Conservation (phyloP, 768 basidiomycete genomes). For the Leccinum uliginosum region DNA sequence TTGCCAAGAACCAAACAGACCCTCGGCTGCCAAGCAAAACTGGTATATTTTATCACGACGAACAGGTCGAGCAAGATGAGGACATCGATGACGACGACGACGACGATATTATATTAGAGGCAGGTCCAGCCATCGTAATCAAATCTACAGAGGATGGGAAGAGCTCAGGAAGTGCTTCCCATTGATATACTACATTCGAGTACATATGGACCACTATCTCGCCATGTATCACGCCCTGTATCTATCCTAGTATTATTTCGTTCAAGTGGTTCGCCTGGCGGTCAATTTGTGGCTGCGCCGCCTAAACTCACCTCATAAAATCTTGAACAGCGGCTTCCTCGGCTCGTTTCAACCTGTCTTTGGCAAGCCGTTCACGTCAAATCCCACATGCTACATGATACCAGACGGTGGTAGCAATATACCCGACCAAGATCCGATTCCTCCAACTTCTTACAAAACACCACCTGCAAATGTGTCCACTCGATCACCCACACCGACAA, state of each 20-base stretch:
- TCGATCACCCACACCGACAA: conserved; percentile 11
- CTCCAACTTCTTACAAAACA: conserved; percentile 4
- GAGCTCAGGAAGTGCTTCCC: conserved; percentile 22
- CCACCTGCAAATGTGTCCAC: conserved; percentile 16
- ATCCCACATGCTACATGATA: conserved; percentile 30
- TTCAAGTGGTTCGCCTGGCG: neutral
- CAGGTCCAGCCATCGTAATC: conserved; percentile 59
- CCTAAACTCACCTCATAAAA: neutral
- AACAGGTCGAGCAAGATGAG: conserved; percentile 55
- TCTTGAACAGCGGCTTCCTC: neutral
- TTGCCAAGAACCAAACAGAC: conserved; percentile 38
- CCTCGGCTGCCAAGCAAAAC: conserved; percentile 31
- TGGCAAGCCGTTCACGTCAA: neutral
- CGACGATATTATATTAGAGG: conserved; percentile 65
- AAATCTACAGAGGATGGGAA: conserved; percentile 29
- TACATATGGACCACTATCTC: conserved; percentile 8
- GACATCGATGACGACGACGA: conserved; percentile 59
- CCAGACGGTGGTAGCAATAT: conserved; percentile 12
- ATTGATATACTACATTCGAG: conserved; percentile 12
- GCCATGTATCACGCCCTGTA: conserved; percentile 15
- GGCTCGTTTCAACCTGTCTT: neutral
- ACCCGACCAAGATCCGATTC: conserved; percentile 6
- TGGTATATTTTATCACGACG: conserved; percentile 36
- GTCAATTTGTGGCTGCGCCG: conserved; percentile 8
- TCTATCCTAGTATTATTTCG: neutral